These are phyloP conservation scores for Populus tomentosa DNA, from an alignment of 441 rosid species.

Conservation along the genomic window DNA sequence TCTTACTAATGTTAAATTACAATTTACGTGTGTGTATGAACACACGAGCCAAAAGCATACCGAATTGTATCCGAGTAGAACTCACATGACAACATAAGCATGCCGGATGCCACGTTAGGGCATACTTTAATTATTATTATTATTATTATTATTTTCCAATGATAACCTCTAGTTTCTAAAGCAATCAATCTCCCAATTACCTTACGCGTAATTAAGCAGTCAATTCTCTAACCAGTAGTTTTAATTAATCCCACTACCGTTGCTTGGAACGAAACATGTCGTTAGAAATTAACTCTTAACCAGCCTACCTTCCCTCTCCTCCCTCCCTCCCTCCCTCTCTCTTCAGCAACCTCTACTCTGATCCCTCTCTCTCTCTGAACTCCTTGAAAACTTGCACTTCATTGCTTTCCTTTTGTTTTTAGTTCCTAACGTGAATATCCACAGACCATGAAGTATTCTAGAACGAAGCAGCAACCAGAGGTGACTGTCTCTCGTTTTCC, in stretches of 20 bases:
- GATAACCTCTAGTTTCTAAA: too few relatives aligned
- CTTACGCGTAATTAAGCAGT: too few relatives aligned
- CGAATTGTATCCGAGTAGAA: background rate
- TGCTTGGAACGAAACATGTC: background rate
- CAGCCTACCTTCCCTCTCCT: background rate
- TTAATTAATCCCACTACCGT: background rate
- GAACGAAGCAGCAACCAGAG: constrained; percentile 26
- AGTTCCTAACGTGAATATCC: background rate
- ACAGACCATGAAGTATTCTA: constrained; percentile 25
- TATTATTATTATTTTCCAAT: background rate
- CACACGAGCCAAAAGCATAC: background rate
- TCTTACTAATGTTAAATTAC: too few relatives aligned
- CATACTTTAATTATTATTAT: too few relatives aligned
- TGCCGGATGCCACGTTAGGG: background rate
- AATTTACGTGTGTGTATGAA: background rate
- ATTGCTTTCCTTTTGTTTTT: background rate
- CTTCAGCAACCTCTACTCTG: background rate
- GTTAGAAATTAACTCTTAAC: background rate
- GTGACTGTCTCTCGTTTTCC: constrained; percentile 3
- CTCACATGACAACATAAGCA: background rate
- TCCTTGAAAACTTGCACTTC: background rate
- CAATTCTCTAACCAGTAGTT: too few relatives aligned
- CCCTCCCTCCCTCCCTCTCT: background rate
- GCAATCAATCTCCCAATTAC: too few relatives aligned
- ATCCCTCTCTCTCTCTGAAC: background rate